Percentiles rank a stretch among this genome's conserved stretches.
Evolutionary conservation across 352 stramenopile species (phyloP).

Genomic region (Phytophthora agathidicida): DNA sequence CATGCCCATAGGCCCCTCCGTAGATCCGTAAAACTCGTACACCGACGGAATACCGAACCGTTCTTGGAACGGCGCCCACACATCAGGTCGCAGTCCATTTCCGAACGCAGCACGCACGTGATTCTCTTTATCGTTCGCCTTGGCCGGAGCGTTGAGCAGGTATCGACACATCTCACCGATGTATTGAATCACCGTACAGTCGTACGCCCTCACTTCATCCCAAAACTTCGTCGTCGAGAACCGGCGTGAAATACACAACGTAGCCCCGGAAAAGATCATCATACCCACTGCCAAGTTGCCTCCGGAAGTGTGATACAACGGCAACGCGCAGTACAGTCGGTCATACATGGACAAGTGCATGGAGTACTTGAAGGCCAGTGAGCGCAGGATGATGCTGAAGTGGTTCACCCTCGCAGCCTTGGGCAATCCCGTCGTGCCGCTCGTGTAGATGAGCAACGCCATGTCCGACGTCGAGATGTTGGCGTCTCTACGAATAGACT

Average conservation of each 20-base stretch:
- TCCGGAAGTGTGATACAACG: slow-evolving; percentile 86
- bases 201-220: slow-evolving; percentile 68
- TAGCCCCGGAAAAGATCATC: slow-evolving; percentile 78
- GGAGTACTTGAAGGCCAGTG: slow-evolving; percentile 51
- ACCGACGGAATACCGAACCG: slow-evolving; percentile 87
- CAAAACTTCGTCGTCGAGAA: slow-evolving; percentile 84
- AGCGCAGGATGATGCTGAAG: slow-evolving; percentile 71
- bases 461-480: slow-evolving; percentile 63
- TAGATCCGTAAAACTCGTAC: slow-evolving; percentile 94
- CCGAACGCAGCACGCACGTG: slow-evolving; percentile 86
- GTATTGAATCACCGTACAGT: slow-evolving; percentile 89
- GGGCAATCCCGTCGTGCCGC: slow-evolving; percentile 79
- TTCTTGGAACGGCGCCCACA: slow-evolving; percentile 88
- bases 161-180: slow-evolving; percentile 93
- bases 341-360: slow-evolving; percentile 65
- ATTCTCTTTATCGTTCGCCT: slow-evolving; percentile 66
- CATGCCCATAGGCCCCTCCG: slow-evolving; percentile 86
- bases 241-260: slow-evolving; percentile 73
- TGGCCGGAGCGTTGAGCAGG: slow-evolving; percentile 62
- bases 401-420: slow-evolving; percentile 84
- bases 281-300: slow-evolving; percentile 83
- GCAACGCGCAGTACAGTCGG: slow-evolving; percentile 80
- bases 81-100: slow-evolving; percentile 90
- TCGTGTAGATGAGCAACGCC: slow-evolving; percentile 87
- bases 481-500: slow-evolving; percentile 32